Conservation (phyloP, 257 asterid species). For the Catharanthus roseus region DNA sequence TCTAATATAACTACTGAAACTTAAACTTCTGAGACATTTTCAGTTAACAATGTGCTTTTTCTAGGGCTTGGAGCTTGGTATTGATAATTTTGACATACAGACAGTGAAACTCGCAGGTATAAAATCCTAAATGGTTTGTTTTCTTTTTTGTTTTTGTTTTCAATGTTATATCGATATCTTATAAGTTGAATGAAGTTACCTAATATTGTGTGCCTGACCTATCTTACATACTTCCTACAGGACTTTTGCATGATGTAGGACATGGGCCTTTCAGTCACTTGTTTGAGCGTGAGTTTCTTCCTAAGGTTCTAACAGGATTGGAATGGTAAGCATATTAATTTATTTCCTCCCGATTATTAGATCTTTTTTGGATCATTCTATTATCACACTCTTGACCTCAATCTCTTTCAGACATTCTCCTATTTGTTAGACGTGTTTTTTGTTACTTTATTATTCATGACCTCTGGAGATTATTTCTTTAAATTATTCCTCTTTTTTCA, state of each 20-base stretch:
- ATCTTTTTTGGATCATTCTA: background rate
- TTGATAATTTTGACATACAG: constrained; percentile 67
- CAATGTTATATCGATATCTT: background rate
- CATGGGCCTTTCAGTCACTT: constrained; percentile 97
- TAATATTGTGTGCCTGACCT: too few species aligned
- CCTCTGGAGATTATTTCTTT: background rate
- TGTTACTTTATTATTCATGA: too few species aligned
- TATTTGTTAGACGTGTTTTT: background rate
- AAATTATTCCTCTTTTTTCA: background rate
- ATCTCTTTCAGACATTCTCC: background rate
- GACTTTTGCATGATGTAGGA: constrained; percentile 92
- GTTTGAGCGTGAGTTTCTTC: constrained; percentile 92
- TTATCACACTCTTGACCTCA: background rate
- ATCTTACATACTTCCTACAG: constrained; percentile 23
- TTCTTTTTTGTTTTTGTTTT: too few species aligned
- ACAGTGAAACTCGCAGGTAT: constrained; percentile 93
- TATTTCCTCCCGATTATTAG: background rate
- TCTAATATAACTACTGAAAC: constrained; percentile 13
- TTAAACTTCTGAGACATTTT: constrained; percentile 4
- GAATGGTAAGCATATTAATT: constrained; percentile 48
- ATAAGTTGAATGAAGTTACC: background rate
- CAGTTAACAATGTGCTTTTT: constrained; percentile 14
- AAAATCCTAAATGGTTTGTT: constrained; percentile 4
- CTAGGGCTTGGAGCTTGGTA: constrained; percentile 87
- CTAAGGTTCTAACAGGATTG: constrained; percentile 47